Conservation (phyloP, 2,329 filamentous ascomycete species). For the Xylaria arbuscula region DNA sequence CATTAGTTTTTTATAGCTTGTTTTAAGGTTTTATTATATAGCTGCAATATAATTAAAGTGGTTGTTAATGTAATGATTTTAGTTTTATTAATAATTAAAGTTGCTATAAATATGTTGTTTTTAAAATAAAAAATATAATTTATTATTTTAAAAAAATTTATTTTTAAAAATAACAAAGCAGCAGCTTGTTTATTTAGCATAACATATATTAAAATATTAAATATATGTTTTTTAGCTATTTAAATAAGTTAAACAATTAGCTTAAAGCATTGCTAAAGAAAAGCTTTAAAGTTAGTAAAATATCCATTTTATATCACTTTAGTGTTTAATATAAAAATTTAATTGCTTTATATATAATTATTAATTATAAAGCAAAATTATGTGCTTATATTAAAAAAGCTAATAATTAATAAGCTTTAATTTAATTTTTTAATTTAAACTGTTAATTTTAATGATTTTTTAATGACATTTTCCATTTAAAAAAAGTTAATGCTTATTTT, state of each 20-base stretch:
- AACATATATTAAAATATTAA: neutral
- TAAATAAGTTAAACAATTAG: neutral
- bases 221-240: neutral
- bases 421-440: neutral
- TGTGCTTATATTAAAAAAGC: neutral
- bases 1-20: constrained; percentile 3
- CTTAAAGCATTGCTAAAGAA: neutral
- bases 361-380: neutral
- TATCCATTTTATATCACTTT: neutral
- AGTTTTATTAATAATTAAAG: neutral
- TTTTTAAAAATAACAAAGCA: neutral
- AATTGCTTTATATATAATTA: neutral
- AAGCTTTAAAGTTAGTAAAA: neutral
- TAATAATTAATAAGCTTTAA: neutral
- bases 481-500: neutral
- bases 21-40: neutral
- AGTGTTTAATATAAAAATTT: neutral
- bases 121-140: neutral
- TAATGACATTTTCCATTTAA: neutral
- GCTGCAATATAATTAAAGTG: neutral
- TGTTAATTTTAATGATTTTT: neutral
- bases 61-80: neutral
- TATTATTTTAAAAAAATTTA: neutral
- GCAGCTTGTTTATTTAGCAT: neutral
- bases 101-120: neutral